Evolutionary conservation across 176 grass and related monocot genomes (phyloP).

Genomic region (Saccharum spontaneum): DNA sequence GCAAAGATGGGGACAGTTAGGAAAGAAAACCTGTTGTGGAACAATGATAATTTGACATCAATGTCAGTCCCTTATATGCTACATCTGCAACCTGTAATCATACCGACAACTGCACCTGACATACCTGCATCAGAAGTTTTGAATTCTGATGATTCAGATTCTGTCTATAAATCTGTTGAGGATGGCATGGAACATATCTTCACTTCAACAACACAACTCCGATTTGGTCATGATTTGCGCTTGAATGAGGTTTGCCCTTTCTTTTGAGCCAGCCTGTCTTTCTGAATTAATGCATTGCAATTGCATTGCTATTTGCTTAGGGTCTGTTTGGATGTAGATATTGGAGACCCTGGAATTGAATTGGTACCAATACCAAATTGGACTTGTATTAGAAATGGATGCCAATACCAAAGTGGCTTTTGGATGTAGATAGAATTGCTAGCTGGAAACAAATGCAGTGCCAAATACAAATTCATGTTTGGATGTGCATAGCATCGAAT

Average conservation of each 20-base stretch:
- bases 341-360: no score
- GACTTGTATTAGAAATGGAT: no score
- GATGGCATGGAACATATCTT: slow-evolving; percentile 99
- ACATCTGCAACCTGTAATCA: slow-evolving; percentile 85
- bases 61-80: slow-evolving; percentile 96
- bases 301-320: slow-evolving; percentile 3
- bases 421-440: no score
- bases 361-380: no score
- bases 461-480: no score
- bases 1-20: slow-evolving; percentile 56
- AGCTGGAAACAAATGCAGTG: no score
- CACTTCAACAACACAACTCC: slow-evolving; percentile 81
- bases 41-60: slow-evolving; percentile 61
- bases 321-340: no score
- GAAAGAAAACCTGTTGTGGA: slow-evolving; percentile 62
- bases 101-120: slow-evolving; percentile 67
- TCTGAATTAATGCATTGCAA: slow-evolving; percentile 21
- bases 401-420: no score
- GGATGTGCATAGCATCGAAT: no score
- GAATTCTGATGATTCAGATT: slow-evolving; percentile 80
- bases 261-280: slow-evolving; percentile 18
- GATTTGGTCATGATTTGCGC: slow-evolving; percentile 88
- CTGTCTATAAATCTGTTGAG: slow-evolving; percentile 67
- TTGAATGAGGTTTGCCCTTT: slow-evolving; percentile 82
- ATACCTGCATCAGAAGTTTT: slow-evolving; percentile 56